phyloP scores from a whole-genome alignment of 2,329 filamentous ascomycete species.

The Monosporascus ibericus region DNA sequence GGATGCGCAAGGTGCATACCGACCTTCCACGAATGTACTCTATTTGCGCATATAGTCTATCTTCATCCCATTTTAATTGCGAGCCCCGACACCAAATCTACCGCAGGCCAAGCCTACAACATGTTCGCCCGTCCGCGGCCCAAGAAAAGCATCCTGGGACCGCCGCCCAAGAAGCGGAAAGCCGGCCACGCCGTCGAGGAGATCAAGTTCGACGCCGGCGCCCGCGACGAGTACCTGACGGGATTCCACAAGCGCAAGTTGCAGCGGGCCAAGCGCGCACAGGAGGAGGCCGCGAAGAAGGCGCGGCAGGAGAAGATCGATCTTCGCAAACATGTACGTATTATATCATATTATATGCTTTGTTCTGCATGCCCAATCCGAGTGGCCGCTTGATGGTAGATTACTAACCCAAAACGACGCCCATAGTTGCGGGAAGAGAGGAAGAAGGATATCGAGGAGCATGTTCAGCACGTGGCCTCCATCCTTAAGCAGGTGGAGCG shows the following conservation, averaged over 20 bases:
- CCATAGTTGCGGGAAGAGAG: slow-evolving; percentile 74
- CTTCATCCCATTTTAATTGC: not conserved
- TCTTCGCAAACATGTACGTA: slow-evolving; percentile 66
- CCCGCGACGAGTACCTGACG: slow-evolving; percentile 81
- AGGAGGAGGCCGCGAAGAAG: slow-evolving; percentile 71
- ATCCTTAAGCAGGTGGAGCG: slow-evolving; percentile 58
- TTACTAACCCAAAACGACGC: not conserved
- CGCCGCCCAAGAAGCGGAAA: slow-evolving; percentile 63
- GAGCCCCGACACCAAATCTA: not conserved
- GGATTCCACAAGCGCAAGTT: slow-evolving; percentile 96
- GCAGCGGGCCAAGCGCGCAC: slow-evolving; percentile 76
- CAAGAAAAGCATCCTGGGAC: slow-evolving; percentile 52
- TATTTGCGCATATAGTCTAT: too few relatives aligned
- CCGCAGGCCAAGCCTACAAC: slow-evolving; percentile 8
- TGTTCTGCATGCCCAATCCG: not conserved
- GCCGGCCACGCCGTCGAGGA: slow-evolving; percentile 59
- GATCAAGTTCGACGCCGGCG: slow-evolving; percentile 75
- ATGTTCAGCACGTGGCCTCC: slow-evolving; percentile 70
- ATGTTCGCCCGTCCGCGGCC: slow-evolving; percentile 54
- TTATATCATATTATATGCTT: not conserved
- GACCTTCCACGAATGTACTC: too few relatives aligned
- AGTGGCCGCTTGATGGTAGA: not conserved
- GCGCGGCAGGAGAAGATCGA: slow-evolving; percentile 71
- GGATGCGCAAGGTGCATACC: too few relatives aligned
- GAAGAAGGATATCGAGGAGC: slow-evolving; percentile 72